Evolutionary conservation across 2,329 filamentous ascomycete species (phyloP), one percentile per base, ranked within the genome.

Genomic region (Podosphaera fusca): DNA sequence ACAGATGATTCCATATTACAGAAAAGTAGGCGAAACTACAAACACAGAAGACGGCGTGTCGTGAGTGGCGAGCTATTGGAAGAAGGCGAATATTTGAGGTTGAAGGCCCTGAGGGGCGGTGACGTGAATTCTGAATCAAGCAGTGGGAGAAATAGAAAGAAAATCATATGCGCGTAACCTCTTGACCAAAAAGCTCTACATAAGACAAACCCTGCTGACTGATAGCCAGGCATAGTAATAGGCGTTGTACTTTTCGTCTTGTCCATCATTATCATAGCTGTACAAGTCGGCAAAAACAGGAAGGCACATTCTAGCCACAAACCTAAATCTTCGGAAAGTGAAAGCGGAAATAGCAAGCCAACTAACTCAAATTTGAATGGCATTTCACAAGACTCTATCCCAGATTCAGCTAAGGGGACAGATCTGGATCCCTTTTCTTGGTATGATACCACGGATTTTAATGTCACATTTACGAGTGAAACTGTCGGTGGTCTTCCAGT

Each of bases 381-480:
- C 31, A 72, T 80, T 56, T 74, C 76, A 56, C 72, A 74, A 55
- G 65, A 65, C 9, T 51, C 34, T 38, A 56, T 56, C 36, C 55
- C 55, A 33, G 29, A 38, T 6, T 36, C 10, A 30, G 46, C 49
- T 4, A 51, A 52, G 42, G 55, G 47, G 33, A 85, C 84, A 1
- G 82, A 84, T 60, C 74, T 94, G 34, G 89, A 98, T 66, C 92
- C 92, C 0, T 94, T 87, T 68, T 81, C 82, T 2, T 98, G 92
- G 92, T 84, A 84, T 62, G 84, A 94, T 63, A 95, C 88, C 0
- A 77, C 75, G 0, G 87, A 88, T 65, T 94, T 96, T 73, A 98
- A 98, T 66, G 77, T 90, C 60, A 96, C 90, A 0, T 96, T 92
- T 68, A 96, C 92, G 0, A 79, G 82, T 59, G 77, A 80, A 55